Conservation (phyloP, 2,329 filamentous ascomycete genomes). For the Nemania diffusa region DNA sequence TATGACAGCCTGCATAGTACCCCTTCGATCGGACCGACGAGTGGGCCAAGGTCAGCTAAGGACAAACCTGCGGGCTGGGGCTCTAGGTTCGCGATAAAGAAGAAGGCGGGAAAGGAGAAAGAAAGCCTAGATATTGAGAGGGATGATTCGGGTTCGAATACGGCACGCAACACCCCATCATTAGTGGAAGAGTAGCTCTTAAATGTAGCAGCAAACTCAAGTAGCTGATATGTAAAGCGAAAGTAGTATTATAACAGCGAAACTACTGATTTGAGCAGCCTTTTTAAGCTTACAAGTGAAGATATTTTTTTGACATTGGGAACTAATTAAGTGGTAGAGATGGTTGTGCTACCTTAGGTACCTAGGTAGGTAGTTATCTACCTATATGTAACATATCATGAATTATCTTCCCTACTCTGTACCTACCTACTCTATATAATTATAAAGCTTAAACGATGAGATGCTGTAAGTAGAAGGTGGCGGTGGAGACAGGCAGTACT, state of each 20-base stretch:
- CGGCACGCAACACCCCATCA: slow-evolving; percentile 33
- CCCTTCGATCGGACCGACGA: slow-evolving; percentile 64
- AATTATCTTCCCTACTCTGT: too few relatives aligned
- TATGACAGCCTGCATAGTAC: slow-evolving; percentile 67
- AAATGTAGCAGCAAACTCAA: slow-evolving; percentile 10
- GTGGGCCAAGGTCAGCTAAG: slow-evolving; percentile 53
- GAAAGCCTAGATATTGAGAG: slow-evolving; percentile 65
- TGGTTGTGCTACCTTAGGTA: background rate
- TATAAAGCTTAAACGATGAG: background rate
- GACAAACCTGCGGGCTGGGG: slow-evolving; percentile 62
- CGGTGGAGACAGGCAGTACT: slow-evolving; percentile 44
- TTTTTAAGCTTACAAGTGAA: background rate
- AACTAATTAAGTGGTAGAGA: too few relatives aligned
- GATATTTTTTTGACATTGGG: too few relatives aligned
- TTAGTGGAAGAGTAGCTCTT: slow-evolving; percentile 39
- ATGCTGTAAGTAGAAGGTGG: slow-evolving; percentile 15
- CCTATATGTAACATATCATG: too few relatives aligned
- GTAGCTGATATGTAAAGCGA: background rate
- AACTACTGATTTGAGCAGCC: background rate
- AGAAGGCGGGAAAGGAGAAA: slow-evolving; percentile 66
- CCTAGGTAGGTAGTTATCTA: too few relatives aligned
- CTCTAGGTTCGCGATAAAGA: slow-evolving; percentile 67
- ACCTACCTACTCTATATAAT: background rate
- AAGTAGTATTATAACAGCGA: slow-evolving; percentile 1
- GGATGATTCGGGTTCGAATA: slow-evolving; percentile 45